Percentiles rank a stretch among this genome's conserved stretches.
Evolutionary conservation across 208 protist genomes (phyloP).

Genomic region (Acanthamoeba culbertsoni): DNA sequence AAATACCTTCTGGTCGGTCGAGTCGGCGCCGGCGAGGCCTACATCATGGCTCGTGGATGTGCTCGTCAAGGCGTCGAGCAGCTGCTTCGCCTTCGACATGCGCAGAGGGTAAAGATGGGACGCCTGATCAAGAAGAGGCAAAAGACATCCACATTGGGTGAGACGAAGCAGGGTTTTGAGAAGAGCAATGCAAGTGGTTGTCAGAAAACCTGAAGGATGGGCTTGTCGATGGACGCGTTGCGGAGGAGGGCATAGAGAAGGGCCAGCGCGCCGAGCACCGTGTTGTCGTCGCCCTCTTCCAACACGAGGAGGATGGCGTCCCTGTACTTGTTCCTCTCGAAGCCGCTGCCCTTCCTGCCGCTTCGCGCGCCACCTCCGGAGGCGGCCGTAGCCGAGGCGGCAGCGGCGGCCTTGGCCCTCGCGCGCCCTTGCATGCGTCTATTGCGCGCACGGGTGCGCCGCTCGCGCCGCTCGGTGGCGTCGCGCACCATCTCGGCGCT

Average conservation of each 20-base stretch:
- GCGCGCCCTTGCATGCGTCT: neutral
- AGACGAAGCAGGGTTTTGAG: too few species aligned
- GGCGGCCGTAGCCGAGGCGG: neutral
- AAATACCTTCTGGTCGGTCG: neutral
- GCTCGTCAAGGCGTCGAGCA: neutral
- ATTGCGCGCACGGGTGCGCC: neutral
- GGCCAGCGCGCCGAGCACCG: neutral
- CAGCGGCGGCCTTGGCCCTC: neutral
- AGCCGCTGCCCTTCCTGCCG: neutral
- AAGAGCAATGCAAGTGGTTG: too few species aligned
- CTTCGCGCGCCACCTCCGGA: neutral
- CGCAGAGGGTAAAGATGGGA: neutral
- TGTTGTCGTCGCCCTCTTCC: neutral
- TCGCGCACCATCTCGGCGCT: neutral
- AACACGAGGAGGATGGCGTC: neutral
- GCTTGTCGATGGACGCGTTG: neutral
- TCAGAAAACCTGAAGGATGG: neutral
- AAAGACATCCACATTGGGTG: too few species aligned
- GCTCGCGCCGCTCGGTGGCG: neutral
- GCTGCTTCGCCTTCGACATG: neutral
- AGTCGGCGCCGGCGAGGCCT: neutral
- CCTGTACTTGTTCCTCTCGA: neutral
- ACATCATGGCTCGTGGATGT: neutral
- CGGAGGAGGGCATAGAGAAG: neutral
- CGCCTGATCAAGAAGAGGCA: too few species aligned